Evolutionary conservation across 2,329 filamentous ascomycete genomes (phyloP), one percentile per base, ranked within the genome.

Genomic region (Ophiostoma novo-ulmi): DNA sequence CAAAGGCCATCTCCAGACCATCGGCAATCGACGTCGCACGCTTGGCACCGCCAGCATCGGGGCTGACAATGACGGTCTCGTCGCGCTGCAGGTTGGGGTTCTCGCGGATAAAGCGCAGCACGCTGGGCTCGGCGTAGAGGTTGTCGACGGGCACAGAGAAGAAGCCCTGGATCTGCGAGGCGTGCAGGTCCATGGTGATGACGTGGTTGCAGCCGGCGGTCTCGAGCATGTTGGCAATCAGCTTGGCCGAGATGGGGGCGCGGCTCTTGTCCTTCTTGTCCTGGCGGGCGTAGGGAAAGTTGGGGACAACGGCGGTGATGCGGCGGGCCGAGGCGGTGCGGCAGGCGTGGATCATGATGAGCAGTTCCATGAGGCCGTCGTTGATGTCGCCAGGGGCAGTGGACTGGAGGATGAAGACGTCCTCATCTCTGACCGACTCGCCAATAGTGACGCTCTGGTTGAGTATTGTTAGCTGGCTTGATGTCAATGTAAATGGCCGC

Each of bases 171-270:
- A 75, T 75, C 73, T 76, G 75, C 10, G 75, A 75, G 6, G 74
- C 75, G 68, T 76, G 75, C 69, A 99, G 86, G 78, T 99, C 95
- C 91, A 99, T 96, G 36, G 94, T 97, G 78, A 98, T 97, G 78
- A 97, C 91, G 71, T 77, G 76, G 72, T 76, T 75, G 73, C 72
- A 75, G 71, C 94, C 94, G 63, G 94, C 94, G 1, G 93, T 96
- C 80, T 97, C 93, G 70, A 98, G 85, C 94, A 98, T 97, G 81
- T 98, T 97, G 71, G 94, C 94, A 82, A 97, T 96, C 70, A 98
- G 85, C 80, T 95, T 96, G 31, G 94, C 94, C 61, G 92, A 96
- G 79, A 98, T 99, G 58, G 95, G 94, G n/a, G 95, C 94, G 74
- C 94, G 71, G 69, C 72, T 74, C 70, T 74, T 74, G 70, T 75